Evolutionary conservation across 768 basidiomycete species (phyloP).

Genomic region (Boletus insuetus): DNA sequence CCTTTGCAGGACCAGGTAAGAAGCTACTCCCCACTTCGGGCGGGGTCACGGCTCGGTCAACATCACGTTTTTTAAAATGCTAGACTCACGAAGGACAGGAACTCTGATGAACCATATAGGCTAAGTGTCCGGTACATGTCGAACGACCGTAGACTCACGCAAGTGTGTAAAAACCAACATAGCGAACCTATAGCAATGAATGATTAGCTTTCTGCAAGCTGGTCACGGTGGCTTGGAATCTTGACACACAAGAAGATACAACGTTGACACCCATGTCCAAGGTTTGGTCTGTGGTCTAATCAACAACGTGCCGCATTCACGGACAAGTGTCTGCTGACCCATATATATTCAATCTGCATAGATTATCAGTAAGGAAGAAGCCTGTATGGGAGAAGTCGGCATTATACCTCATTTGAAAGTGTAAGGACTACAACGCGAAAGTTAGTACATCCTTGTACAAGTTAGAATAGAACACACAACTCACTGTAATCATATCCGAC

Average conservation of each 20-base stretch:
- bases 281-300: too few species aligned
- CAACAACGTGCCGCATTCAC: too few species aligned
- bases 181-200: constrained; percentile 4
- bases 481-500: not conserved
- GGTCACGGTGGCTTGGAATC: too few species aligned
- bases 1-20: not conserved
- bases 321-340: too few species aligned
- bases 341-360: not conserved
- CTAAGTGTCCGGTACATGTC: not conserved
- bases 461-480: not conserved
- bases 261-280: too few species aligned
- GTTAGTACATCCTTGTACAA: not conserved
- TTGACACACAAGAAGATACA: too few species aligned
- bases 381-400: too few species aligned
- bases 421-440: not conserved
- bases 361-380: not conserved
- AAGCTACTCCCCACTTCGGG: not conserved
- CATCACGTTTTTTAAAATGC: not conserved
- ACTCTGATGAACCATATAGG: not conserved
- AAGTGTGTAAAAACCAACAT: not conserved
- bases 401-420: not conserved
- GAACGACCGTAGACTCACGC: not conserved
- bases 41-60: not conserved
- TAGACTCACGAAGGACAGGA: not conserved
- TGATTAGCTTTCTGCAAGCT: too few species aligned